A percentile compares a stretch with the other conserved stretches of the same genome.
These are phyloP conservation scores for Incumbomyces lentus DNA, from an alignment of 2,329 filamentous ascomycete species.

Conservation along the genomic window DNA sequence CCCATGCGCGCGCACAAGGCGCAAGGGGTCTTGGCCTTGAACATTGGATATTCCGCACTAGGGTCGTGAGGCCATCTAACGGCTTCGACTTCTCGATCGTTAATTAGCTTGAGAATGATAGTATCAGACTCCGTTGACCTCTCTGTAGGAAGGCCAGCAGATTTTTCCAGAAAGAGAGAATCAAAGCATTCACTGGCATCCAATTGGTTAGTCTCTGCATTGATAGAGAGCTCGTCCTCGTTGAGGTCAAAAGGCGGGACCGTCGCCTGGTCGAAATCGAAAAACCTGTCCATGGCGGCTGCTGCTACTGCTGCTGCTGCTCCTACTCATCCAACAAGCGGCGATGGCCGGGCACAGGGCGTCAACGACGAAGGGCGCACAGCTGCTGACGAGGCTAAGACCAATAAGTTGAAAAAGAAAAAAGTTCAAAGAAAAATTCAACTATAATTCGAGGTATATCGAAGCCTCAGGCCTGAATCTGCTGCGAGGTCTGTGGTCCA, in stretches of 20 bases:
- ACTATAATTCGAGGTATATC: neutral
- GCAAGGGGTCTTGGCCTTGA: constrained; percentile 35
- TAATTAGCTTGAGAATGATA: constrained; percentile 20
- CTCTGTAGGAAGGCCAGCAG: constrained; percentile 30
- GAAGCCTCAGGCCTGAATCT: neutral
- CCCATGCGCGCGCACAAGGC: constrained; percentile 37
- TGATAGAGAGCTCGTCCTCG: constrained; percentile 29
- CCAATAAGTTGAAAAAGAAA: constrained; percentile 5
- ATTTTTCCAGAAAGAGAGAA: constrained; percentile 33
- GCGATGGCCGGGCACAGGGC: constrained; percentile 1
- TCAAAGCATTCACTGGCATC: constrained; percentile 30
- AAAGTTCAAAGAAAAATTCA: neutral
- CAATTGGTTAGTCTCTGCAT: constrained; percentile 28
- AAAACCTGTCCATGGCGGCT: constrained; percentile 33
- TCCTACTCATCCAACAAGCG: neutral
- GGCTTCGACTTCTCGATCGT: constrained; percentile 21
- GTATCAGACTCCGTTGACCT: constrained; percentile 16
- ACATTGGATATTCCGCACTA: constrained; percentile 32
- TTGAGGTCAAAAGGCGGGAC: constrained; percentile 28
- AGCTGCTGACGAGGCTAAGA: neutral
- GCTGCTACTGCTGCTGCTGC: no score
- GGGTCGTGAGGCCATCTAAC: constrained; percentile 17
- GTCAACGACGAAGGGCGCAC: constrained; percentile 5
- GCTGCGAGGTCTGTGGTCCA: neutral
- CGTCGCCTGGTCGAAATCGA: constrained; percentile 38